Evolutionary conservation across 179 eudicot genomes (phyloP).

Genomic region (Sideroxylon spinosum): DNA sequence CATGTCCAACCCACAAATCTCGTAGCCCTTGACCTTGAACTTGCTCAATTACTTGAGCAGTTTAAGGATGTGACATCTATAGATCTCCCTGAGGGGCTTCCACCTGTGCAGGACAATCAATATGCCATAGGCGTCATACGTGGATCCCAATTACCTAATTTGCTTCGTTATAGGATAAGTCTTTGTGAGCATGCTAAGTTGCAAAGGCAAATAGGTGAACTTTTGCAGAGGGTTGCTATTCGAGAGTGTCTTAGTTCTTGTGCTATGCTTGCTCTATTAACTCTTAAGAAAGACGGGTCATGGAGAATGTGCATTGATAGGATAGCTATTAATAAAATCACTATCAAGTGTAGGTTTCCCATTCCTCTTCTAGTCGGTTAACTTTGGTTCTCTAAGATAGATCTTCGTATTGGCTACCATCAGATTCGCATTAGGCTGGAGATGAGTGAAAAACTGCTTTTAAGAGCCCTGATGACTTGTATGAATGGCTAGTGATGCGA

Average conservation of each 20-base stretch:
- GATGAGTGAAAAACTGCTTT: conserved; percentile 4
- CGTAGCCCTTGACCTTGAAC: no score
- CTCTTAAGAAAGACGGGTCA: not conserved
- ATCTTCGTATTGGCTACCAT: conserved; percentile 1
- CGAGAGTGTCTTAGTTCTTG: not conserved
- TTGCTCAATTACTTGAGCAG: no score
- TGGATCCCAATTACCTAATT: not conserved
- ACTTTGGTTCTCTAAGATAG: not conserved
- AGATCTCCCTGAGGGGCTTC: not conserved
- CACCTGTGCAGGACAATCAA: not conserved
- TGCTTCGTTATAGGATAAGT: conserved; percentile 2
- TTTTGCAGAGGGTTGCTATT: not conserved
- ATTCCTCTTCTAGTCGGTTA: not conserved
- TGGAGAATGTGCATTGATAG: conserved; percentile 5
- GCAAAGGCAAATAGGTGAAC: not conserved
- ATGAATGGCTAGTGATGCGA: conserved; percentile 11
- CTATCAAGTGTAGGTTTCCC: not conserved
- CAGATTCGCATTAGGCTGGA: not conserved
- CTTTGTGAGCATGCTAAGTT: not conserved
- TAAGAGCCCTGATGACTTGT: not conserved
- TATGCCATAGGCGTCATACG: conserved; percentile 5
- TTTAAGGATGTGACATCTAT: not conserved
- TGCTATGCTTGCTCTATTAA: not conserved
- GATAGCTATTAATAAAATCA: not conserved
- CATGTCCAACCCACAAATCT: no score